These are phyloP conservation scores for Plasmopara viticola DNA, from an alignment of 352 stramenopile genomes.

Conservation along the genomic window DNA sequence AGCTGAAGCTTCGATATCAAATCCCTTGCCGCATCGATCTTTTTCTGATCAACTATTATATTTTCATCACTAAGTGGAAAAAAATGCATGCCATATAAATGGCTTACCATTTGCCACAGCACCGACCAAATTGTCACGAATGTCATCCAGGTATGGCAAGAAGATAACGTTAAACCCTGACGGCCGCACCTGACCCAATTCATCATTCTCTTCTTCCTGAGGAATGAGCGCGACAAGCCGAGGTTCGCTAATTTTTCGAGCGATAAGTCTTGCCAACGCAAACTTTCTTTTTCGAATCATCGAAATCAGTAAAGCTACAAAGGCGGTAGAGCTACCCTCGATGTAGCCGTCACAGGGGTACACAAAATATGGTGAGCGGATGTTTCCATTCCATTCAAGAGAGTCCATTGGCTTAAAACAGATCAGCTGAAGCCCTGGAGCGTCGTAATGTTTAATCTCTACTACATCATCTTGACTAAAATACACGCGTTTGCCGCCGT, in stretches of 20 bases:
- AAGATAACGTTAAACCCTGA: constrained; percentile 76
- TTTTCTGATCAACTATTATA: constrained; percentile 34
- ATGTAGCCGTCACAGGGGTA: constrained; percentile 76
- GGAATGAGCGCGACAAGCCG: constrained; percentile 68
- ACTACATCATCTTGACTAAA: constrained; percentile 76
- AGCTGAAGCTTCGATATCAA: constrained; percentile 72
- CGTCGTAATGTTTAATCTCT: constrained; percentile 72
- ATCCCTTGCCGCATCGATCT: constrained; percentile 56
- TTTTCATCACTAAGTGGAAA: background rate
- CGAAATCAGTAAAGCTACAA: constrained; percentile 55
- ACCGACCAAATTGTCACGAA: constrained; percentile 56
- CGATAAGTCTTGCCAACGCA: constrained; percentile 61
- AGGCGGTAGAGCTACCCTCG: constrained; percentile 64
- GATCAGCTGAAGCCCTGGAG: constrained; percentile 70
- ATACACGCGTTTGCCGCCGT: constrained; percentile 72
- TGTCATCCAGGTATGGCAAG: constrained; percentile 76
- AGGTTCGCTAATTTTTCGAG: constrained; percentile 66
- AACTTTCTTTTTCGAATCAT: constrained; percentile 67
- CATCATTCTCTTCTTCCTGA: constrained; percentile 68
- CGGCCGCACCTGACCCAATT: constrained; percentile 74
- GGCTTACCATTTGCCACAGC: constrained; percentile 29
- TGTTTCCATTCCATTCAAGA: constrained; percentile 62
- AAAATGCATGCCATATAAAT: background rate
- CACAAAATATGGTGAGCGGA: constrained; percentile 76
- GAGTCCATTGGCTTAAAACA: constrained; percentile 62